Evolutionary conservation across 345 rosid species (phyloP), one percentile per base, ranked within the genome.

Genomic region (Citropsis articulata): DNA sequence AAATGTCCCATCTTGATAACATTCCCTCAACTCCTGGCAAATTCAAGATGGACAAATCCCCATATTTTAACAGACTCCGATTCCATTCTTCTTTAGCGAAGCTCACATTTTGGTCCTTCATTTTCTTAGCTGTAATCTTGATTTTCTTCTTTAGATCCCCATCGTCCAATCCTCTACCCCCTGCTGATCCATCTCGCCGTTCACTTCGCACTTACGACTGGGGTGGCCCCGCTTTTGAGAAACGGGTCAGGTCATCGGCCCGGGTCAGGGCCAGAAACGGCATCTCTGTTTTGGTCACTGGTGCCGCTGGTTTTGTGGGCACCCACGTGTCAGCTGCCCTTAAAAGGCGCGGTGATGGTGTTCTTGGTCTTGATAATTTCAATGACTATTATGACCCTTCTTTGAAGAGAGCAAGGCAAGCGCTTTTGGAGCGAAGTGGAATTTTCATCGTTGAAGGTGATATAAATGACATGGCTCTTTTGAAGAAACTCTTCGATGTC

Each of bases 281-380:
- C 40, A 80, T 91, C 78, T 88, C 91, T 3, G 98, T 95, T 8
- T 83, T 95, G 63, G 98, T 95, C 40, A 95, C 98, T 25, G 97
- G 98, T 38, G 98, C 94, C 6, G 97, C 94, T 24, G 98, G 98
- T 22, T 95, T 95, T 80, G 98, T 95, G 42, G 98, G 98, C 8
- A 92, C 98, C 50, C 98, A 95, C 61, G 98, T 93, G 69, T 91
- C 95, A 7, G 80, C 89, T 0, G 98, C 98, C 0, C 83, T 95
- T 10, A 92, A 93, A 80, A 90, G 91, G 75, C 92, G 98, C 2
- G 98, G 98, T 1, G 98, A 95, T 30, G 98, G 98, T 27, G 98
- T 95, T 24, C 69, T 95, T 19, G 97, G 98, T 0, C 86, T 93
- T 1, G 98, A 95, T 67, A 93, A 91, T 81, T 95, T 95, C 94